These are phyloP conservation scores for Austroboletus niveus DNA, from an alignment of 1,284 basidiomycete genomes.

Conservation along the genomic window DNA sequence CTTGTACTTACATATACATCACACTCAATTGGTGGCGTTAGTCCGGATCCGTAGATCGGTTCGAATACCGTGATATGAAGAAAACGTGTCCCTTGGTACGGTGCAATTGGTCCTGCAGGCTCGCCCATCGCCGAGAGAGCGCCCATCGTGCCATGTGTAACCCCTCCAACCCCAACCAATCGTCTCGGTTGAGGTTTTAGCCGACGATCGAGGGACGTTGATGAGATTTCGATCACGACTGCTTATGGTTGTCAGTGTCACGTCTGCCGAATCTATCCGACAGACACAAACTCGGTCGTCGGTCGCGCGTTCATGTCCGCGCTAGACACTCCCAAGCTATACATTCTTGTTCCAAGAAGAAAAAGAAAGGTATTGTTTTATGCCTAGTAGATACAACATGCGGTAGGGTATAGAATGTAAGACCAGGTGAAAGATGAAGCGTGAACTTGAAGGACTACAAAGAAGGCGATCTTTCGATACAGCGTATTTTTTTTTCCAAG, in stretches of 20 bases:
- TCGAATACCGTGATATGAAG: too few relatives aligned
- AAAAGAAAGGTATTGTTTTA: background rate
- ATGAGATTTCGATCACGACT: background rate
- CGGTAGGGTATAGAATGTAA: slow-evolving; percentile 17
- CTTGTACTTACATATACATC: too few relatives aligned
- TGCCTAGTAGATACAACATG: slow-evolving; percentile 20
- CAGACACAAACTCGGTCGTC: background rate
- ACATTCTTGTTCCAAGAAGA: background rate
- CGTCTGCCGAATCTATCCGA: too few relatives aligned
- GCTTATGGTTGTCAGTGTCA: too few relatives aligned
- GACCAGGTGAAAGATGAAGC: background rate
- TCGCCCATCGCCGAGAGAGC: too few relatives aligned
- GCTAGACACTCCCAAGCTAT: background rate
- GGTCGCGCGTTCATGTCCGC: background rate
- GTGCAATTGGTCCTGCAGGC: too few relatives aligned
- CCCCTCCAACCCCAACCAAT: background rate
- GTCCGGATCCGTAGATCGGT: too few relatives aligned
- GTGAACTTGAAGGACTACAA: too few relatives aligned
- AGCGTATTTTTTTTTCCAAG: slow-evolving; percentile 4
- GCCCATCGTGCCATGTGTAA: too few relatives aligned
- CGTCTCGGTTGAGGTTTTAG: background rate
- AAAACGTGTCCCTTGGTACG: too few relatives aligned
- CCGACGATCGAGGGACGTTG: background rate
- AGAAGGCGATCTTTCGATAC: too few relatives aligned
- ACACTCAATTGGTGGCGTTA: too few relatives aligned